Evolutionary conservation across 2,329 filamentous ascomycete genomes (phyloP).

Genomic region (Camillea tinctor): DNA sequence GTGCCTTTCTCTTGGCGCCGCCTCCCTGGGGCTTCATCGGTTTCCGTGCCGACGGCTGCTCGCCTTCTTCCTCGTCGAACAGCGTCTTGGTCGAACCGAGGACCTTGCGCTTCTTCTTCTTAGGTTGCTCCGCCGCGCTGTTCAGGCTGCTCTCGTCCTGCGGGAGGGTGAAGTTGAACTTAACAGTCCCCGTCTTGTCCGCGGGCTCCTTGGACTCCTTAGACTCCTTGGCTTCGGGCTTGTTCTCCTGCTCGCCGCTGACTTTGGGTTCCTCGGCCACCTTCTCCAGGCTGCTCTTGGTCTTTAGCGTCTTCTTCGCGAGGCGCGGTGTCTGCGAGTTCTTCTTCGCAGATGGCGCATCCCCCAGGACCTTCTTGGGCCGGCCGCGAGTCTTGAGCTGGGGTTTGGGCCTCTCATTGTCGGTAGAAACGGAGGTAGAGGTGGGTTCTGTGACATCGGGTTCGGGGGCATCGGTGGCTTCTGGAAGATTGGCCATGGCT

Average conservation of each 20-base stretch:
- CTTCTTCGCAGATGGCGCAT: conserved; percentile 45
- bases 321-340: conserved; percentile 37
- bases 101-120: conserved; percentile 73
- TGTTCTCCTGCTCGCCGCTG: conserved; percentile 6
- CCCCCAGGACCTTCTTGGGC: conserved; percentile 46
- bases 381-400: conserved; percentile 43
- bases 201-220: conserved; percentile 20
- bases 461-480: conserved; percentile 10
- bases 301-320: conserved; percentile 32
- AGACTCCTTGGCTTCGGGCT: conserved; percentile 16
- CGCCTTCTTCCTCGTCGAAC: conserved; percentile 67
- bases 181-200: conserved; percentile 30
- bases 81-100: conserved; percentile 65
- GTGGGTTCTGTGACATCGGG: conserved; percentile 13
- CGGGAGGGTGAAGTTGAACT: conserved; percentile 30
- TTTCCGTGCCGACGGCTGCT: conserved; percentile 34
- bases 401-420: conserved; percentile 27
- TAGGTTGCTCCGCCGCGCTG: conserved; percentile 42
- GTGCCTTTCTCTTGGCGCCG: conserved; percentile 33
- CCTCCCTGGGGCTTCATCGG: conserved; percentile 28
- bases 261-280: conserved; percentile 34
- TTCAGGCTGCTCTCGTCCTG: conserved; percentile 27
- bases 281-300: conserved; percentile 32
- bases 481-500: conserved; percentile 5
- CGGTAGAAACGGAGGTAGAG: conserved; percentile 18